A percentile compares a stretch with the other conserved stretches of the same genome.
Evolutionary conservation across 2,329 filamentous ascomycete genomes (phyloP).

Genomic region (Acarospora socialis): DNA sequence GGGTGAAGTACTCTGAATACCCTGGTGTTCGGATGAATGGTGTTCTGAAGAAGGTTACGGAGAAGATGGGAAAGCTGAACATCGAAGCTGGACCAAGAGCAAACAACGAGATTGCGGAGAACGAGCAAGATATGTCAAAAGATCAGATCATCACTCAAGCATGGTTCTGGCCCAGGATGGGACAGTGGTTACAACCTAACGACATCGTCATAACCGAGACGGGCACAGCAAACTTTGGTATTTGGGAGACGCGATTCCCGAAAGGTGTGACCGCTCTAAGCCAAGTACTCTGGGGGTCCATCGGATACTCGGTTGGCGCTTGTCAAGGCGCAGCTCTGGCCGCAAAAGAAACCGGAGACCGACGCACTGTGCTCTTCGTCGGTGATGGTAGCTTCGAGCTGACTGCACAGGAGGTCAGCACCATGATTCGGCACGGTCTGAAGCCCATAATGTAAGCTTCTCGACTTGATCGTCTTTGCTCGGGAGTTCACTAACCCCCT

Average conservation of each 20-base stretch:
- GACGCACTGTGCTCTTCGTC: slow-evolving; percentile 68
- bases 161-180: slow-evolving; percentile 61
- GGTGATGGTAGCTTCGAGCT: slow-evolving; percentile 80
- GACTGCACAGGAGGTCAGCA: slow-evolving; percentile 70
- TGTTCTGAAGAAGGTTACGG: slow-evolving; percentile 57
- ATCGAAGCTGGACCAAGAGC: slow-evolving; percentile 40
- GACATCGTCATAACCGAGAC: slow-evolving; percentile 80
- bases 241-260: slow-evolving; percentile 74
- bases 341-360: slow-evolving; percentile 48
- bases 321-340: slow-evolving; percentile 60
- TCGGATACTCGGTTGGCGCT: slow-evolving; percentile 50
- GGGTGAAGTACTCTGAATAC: slow-evolving; percentile 66
- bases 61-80: slow-evolving; percentile 43
- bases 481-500: not conserved
- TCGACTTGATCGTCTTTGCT: not conserved
- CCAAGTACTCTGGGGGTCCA: slow-evolving; percentile 60
- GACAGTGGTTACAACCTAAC: slow-evolving; percentile 53
- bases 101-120: slow-evolving; percentile 33
- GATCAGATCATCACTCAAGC: slow-evolving; percentile 33
- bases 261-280: slow-evolving; percentile 62
- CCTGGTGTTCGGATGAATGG: slow-evolving; percentile 64
- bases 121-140: slow-evolving; percentile 15
- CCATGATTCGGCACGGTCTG: slow-evolving; percentile 62
- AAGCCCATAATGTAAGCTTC: slow-evolving; percentile 57
- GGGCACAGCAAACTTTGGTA: slow-evolving; percentile 76